Evolutionary conservation across 2,329 filamentous ascomycete species (phyloP).

Genomic region (Stagonosporopsis vannaccii): DNA sequence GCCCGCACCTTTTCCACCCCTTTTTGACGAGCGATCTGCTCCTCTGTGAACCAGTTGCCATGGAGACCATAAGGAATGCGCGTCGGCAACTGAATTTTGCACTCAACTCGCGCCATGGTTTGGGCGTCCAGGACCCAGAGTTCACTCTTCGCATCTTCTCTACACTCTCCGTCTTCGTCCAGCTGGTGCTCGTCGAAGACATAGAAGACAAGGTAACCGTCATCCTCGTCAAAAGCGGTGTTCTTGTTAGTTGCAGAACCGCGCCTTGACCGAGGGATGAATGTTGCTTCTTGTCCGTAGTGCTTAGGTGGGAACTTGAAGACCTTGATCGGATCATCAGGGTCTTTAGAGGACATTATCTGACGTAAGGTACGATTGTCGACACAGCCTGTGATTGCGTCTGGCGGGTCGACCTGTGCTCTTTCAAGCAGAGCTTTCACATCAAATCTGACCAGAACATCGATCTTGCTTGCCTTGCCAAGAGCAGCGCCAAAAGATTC

Average conservation of each 20-base stretch:
- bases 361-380: constrained; percentile 64
- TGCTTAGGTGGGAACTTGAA: constrained; percentile 68
- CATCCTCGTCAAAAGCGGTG: constrained; percentile 60
- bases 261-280: constrained; percentile 57
- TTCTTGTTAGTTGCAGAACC: constrained; percentile 4
- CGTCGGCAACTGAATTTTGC: constrained; percentile 67
- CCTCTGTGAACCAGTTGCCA: constrained; percentile 49
- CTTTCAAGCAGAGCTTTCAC: constrained; percentile 60
- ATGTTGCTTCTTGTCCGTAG: constrained; percentile 73
- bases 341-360: constrained; percentile 54
- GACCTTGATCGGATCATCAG: constrained; percentile 64
- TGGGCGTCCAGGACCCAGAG: constrained; percentile 73
- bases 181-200: constrained; percentile 74
- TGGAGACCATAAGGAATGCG: constrained; percentile 73
- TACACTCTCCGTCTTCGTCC: constrained; percentile 57
- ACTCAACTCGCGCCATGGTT: constrained; percentile 67
- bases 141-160: constrained; percentile 58
- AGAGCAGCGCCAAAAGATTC: constrained; percentile 66
- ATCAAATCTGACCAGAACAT: constrained; percentile 70
- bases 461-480: constrained; percentile 71
- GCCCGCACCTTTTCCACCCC: constrained; percentile 32
- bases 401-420: constrained; percentile 57
- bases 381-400: constrained; percentile 66
- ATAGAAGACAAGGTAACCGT: constrained; percentile 72
- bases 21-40: constrained; percentile 43